Evolutionary conservation across 179 eudicot genomes (phyloP).

Genomic region (Pouteria campechiana): DNA sequence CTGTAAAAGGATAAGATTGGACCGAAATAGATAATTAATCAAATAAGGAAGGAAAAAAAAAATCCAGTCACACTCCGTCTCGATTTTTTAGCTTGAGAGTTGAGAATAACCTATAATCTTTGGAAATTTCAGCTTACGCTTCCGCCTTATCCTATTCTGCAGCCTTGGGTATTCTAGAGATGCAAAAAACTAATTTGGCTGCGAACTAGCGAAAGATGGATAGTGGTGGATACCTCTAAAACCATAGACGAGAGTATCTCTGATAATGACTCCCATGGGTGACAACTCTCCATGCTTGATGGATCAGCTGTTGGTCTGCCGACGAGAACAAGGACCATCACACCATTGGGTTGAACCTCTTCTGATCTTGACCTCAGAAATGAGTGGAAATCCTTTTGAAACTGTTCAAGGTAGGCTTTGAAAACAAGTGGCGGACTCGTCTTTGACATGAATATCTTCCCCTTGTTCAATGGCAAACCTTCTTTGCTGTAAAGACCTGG

Average conservation of each 20-base stretch:
- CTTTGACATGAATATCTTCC: conserved; percentile 7
- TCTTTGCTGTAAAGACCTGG: conserved; percentile 2
- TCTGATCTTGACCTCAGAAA: conserved; percentile 8
- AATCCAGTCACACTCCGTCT: too few relatives aligned
- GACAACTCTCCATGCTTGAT: conserved; percentile 4
- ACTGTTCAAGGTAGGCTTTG: conserved; percentile 15
- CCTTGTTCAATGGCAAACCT: conserved; percentile 11
- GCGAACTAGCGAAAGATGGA: conserved; percentile 8
- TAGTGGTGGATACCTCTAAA: conserved; percentile 16
- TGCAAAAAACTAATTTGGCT: too few relatives aligned
- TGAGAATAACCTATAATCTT: too few relatives aligned
- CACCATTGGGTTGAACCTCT: conserved; percentile 14
- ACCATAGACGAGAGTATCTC: conserved; percentile 18
- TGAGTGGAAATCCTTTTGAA: conserved; percentile 9
- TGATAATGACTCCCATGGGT: conserved; percentile 18
- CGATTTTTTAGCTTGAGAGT: too few relatives aligned
- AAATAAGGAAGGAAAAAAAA: too few relatives aligned
- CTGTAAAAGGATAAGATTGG: too few relatives aligned
- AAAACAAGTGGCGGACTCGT: conserved; percentile 5
- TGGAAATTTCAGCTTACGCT: too few relatives aligned
- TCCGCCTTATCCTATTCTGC: too few relatives aligned
- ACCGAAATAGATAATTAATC: too few relatives aligned
- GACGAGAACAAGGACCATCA: conserved; percentile 16
- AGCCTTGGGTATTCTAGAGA: too few relatives aligned
- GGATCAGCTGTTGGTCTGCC: conserved; percentile 23